Base-by-base conservation (phyloP, 345 rosid species). In the Eutrema heterophyllum region DNA sequence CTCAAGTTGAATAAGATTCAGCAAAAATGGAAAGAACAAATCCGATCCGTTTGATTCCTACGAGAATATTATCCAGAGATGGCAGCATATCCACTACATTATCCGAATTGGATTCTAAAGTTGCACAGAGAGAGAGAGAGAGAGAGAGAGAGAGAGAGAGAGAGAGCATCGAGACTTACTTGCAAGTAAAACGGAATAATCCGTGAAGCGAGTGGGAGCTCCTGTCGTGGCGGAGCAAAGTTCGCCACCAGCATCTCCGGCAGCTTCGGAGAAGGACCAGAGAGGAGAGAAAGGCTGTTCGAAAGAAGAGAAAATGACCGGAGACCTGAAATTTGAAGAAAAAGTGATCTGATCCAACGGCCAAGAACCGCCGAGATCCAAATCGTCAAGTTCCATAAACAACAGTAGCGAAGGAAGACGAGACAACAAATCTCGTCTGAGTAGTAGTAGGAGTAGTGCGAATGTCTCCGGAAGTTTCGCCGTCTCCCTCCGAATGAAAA, bases 251-350 rank as follows among this genome's bases (percentile, higher is more conserved):
- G 3, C 55, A 74, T 74, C 72, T 46, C 29, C 68, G 70, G 56
- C 45, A 35, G 70, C 7, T 64, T 86, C 97, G 51, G 96, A 83
- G 84, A 94, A 94, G 29, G 91, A 89, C 95, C 96, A 91, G 30
- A 94, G 93, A 79, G 98, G 97, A 49, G 98, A 91, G 78, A 82
- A 80, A 56, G 97, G 96, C 59, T 76, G 93, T 30, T 89, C 97
- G 24, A 91, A 66, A 38, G 90, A 72, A 8, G 97, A 80, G 49
- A 24, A 68, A 53, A 81, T 12, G 71, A 85, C 33, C 0, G 97
- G 92, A 51, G 97, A 91, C 79, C 79, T 70, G 64, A 88, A 91
- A 49, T 79, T 65, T 0, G 89, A 72, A 45, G 67, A 59, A 29
- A 80, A 81, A 14, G 84, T 75, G 76, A 85, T 78, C 82, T 87